Base-by-base conservation (phyloP, 257 asterid species). In the Catharanthus roseus region DNA sequence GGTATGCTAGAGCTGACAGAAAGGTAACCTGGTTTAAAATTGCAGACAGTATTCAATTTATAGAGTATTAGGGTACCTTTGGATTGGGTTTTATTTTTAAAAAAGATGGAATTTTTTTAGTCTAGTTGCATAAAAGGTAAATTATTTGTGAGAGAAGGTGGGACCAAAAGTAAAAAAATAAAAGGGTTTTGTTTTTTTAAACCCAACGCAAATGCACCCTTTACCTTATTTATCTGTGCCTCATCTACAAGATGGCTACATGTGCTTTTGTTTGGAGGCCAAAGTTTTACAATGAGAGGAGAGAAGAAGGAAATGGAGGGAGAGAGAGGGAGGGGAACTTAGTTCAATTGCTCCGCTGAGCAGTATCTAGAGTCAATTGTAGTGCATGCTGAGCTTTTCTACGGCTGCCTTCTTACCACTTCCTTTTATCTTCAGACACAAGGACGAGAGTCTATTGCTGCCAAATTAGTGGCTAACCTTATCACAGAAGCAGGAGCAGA, bases 1-100 rank as follows among this genome's bases (percentile, higher is more conserved):
- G 97, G 77, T 91, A 91, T 87, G 95, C 96, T 56, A 85, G 97
- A 79, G 96, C 97, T 69, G 97, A 91, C 80, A 83, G 97, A 69
- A 91, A 91, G 97, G 97, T 79, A 73, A 62, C 76, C 28, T 70
- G 45, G 60, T 75, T 69, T 50, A 41, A n/a, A 60, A 4, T 74
- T 68, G 49, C 74, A 39, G 23, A 21, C 45, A 53, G 39, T 38
- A 26, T 49, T 50, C 65, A 54, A 38, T 50, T 29, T 16, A 31
- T 44, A 6, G 28, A 9, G 5, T 66, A 28, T 3, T 38, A 38
- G 8, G 8, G 8, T n/a, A n/a, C n/a, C n/a, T n/a, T n/a, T n/a
- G n/a, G n/a, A n/a, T n/a, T n/a, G n/a, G n/a, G n/a, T n/a, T n/a
- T n/a, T n/a, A n/a, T n/a, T n/a, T n/a, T n/a, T n/a, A n/a, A n/a